A percentile compares a stretch with the other conserved stretches of the same genome.
phyloP scores from a whole-genome alignment of 2,329 filamentous ascomycete species.

The Trichophyton verrucosum region DNA sequence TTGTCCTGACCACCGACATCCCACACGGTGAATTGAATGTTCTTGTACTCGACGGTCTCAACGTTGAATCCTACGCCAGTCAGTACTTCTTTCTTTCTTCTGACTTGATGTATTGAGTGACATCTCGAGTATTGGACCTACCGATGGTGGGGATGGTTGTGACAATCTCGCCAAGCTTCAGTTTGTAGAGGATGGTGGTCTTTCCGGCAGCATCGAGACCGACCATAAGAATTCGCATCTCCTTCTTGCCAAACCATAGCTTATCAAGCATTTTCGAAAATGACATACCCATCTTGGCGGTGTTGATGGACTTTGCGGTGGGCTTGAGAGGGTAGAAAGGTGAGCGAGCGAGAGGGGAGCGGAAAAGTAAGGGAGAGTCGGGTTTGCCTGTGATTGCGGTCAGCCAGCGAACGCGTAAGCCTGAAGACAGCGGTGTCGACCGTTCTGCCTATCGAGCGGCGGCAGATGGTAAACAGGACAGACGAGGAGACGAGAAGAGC shows the following conservation, averaged over 20 bases:
- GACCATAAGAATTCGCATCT: slow-evolving; percentile 99
- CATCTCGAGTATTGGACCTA: slow-evolving; percentile 38
- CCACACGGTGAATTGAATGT: slow-evolving; percentile 99
- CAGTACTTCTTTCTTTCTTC: neutral
- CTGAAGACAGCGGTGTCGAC: neutral
- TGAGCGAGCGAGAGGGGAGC: too few relatives aligned
- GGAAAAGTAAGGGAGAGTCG: neutral
- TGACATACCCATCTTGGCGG: slow-evolving; percentile 81
- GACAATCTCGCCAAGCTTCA: slow-evolving; percentile 92
- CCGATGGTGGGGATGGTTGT: slow-evolving; percentile 98
- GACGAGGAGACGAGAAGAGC: neutral
- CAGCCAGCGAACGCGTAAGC: slow-evolving; percentile 1
- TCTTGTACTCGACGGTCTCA: slow-evolving; percentile 99
- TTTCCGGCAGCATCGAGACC: slow-evolving; percentile 99
- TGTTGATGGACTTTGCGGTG: slow-evolving; percentile 12
- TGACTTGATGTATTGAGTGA: neutral
- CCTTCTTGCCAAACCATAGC: slow-evolving; percentile 91
- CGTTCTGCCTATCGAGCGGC: neutral
- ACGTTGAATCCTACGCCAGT: slow-evolving; percentile 76
- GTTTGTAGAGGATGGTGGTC: slow-evolving; percentile 99
- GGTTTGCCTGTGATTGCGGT: neutral
- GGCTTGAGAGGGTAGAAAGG: slow-evolving; percentile 4
- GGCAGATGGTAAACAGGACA: neutral
- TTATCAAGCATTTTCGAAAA: slow-evolving; percentile 94
- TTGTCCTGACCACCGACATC: slow-evolving; percentile 99